phyloP scores from a whole-genome alignment of 768 basidiomycete species.

The Lentinula sp. region DNA sequence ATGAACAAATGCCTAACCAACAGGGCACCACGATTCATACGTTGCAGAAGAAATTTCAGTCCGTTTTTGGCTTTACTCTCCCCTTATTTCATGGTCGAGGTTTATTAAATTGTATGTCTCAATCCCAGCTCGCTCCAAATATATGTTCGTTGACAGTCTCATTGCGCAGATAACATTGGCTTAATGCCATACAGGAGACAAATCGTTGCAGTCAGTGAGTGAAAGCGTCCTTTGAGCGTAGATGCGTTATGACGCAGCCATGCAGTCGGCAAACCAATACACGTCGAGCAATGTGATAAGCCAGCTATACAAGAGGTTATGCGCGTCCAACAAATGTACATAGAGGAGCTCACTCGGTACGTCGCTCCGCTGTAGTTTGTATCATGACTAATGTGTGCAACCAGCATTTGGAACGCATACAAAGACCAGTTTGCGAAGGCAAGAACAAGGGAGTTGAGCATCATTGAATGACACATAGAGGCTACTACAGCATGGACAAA shows the following conservation, averaged over 20 bases:
- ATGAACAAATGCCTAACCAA: constrained; percentile 93
- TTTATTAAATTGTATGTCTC: constrained; percentile 77
- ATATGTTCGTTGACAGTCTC: not conserved
- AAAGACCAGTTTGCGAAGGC: constrained; percentile 91
- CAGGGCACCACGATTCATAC: constrained; percentile 84
- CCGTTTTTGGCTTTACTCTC: constrained; percentile 89
- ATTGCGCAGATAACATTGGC: constrained; percentile 76
- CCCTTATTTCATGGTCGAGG: constrained; percentile 98
- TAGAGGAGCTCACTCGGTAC: constrained; percentile 81
- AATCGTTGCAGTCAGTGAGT: constrained; percentile 95
- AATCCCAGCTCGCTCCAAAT: not conserved
- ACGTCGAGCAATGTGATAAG: constrained; percentile 66
- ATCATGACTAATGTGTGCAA: not conserved
- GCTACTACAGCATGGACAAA: no score
- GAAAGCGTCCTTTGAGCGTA: not conserved
- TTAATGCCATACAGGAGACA: constrained; percentile 92
- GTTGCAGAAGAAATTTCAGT: constrained; percentile 88
- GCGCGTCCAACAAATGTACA: constrained; percentile 78
- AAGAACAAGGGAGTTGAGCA: constrained; percentile 68
- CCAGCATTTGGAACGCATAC: constrained; percentile 93
- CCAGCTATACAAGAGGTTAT: constrained; percentile 80
- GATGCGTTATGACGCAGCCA: not conserved
- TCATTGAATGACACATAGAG: constrained; percentile 49
- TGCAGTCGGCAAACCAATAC: constrained; percentile 88
- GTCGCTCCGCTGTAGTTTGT: not conserved